Conservation (phyloP, 306 rosid species). For the Alnus rubra region DNA sequence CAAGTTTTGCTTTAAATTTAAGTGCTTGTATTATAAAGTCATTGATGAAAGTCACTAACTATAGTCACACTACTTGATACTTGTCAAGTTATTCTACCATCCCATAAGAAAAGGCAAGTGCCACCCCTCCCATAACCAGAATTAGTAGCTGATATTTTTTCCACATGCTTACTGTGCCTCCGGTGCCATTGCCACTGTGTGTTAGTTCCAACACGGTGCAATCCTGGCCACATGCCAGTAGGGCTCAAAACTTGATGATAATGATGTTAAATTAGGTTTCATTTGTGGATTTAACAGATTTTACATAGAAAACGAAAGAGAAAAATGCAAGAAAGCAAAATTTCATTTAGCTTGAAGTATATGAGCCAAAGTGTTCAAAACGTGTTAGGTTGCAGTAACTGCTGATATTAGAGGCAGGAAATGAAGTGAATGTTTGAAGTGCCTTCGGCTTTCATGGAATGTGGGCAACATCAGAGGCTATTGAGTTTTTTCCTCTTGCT, state of each 20-base stretch:
- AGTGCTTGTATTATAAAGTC: neutral
- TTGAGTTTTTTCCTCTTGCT: neutral
- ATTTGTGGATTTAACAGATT: neutral
- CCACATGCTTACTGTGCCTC: neutral
- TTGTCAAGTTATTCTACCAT: neutral
- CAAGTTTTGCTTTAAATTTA: neutral
- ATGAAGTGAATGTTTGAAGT: neutral
- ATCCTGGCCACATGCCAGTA: neutral
- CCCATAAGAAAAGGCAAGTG: neutral
- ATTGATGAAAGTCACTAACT: neutral
- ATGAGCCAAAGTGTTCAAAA: neutral
- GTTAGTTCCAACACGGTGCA: neutral
- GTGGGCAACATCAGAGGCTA: neutral
- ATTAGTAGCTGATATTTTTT: neutral
- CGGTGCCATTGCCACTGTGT: neutral
- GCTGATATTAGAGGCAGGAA: neutral
- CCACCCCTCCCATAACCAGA: neutral
- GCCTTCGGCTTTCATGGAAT: neutral
- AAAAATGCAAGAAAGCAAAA: neutral
- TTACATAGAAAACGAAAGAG: neutral
- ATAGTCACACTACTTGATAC: neutral
- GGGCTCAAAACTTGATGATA: neutral
- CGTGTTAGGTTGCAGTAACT: neutral
- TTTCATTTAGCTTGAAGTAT: too few species aligned
- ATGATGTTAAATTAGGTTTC: neutral